Base-by-base conservation (phyloP, 352 stramenopile species). In the Pythium biforme region DNA sequence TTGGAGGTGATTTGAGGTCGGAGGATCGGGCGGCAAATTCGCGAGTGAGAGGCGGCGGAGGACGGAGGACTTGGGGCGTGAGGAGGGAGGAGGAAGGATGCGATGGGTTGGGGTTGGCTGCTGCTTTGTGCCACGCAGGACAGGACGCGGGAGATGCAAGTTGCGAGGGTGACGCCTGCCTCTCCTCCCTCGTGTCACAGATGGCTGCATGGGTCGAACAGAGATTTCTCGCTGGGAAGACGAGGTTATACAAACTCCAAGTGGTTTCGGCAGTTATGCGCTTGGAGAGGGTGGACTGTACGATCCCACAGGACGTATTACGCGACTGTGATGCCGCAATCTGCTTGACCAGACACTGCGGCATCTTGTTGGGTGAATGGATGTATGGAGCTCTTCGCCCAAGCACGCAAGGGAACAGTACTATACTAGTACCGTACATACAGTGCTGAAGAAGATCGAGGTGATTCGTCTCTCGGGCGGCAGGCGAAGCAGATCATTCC, bases 161-260 rank as follows among this genome's bases (percentile, higher is more conserved):
- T 64, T 62, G 55, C 41, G 52, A 33, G 29, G 20, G 51, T 66
- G 60, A 67, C 60, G 60, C 60, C 25, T n/a, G 60, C 60, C 25
- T n/a, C 17, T 43, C 37, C 37, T 43, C 37, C 37, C 40, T 64
- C 62, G 37, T 20, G 62, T 68, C 62, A 63, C 54, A 68, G 62
- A 68, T 68, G 62, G 55, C 15, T 61, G 52, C 62, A 47, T 63
- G 11, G 52, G 15, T 22, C n/a, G 4, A 50, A 22, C 20, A 22
- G 8, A 33, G 20, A n/a, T 45, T 55, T 63, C 37, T 14, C 52
- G 55, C 46, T 49, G 55, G 15, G 22, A 23, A 59, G 48, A 51
- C 27, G 60, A 47, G 1, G 29, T 9, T 12, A 68, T 68, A 62
- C 45, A 68, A 59, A 68, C 40, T 19, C 8, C 54, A 68, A 63